Percentiles rank a stretch among this genome's conserved stretches.
Evolutionary conservation across 208 protist genomes (phyloP).

Genomic region (Wallacemonas collosoma): DNA sequence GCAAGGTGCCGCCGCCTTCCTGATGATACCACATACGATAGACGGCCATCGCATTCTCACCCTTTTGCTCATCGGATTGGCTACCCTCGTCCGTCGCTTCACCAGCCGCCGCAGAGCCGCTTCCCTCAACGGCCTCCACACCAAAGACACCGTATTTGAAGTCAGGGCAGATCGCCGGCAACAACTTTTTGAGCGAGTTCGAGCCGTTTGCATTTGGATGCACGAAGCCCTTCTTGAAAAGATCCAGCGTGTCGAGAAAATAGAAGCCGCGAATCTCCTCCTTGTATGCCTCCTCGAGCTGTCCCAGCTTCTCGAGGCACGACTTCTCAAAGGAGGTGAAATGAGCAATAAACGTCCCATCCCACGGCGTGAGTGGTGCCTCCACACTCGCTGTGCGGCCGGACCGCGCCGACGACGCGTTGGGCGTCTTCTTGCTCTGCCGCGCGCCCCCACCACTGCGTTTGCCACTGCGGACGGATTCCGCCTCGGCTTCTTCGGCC

Average conservation of each 20-base stretch:
- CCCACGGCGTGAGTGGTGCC: slow-evolving; percentile 66
- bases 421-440: neutral
- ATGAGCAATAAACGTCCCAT: slow-evolving; percentile 89
- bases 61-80: slow-evolving; percentile 65
- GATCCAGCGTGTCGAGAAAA: slow-evolving; percentile 88
- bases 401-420: slow-evolving; percentile 29
- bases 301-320: slow-evolving; percentile 83
- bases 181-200: slow-evolving; percentile 91
- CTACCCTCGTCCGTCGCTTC: slow-evolving; percentile 4
- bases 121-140: slow-evolving; percentile 14
- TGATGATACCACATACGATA: slow-evolving; percentile 91
- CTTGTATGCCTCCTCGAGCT: slow-evolving; percentile 73
- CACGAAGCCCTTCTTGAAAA: slow-evolving; percentile 77
- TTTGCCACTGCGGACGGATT: slow-evolving; percentile 15
- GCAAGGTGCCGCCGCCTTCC: slow-evolving; percentile 78
- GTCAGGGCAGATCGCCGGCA: slow-evolving; percentile 84
- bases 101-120: slow-evolving; percentile 7
- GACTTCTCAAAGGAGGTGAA: slow-evolving; percentile 90
- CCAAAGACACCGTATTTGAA: slow-evolving; percentile 90
- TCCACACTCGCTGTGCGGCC: slow-evolving; percentile 36
- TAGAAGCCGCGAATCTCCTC: slow-evolving; percentile 82
- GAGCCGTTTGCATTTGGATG: slow-evolving; percentile 86
- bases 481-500: slow-evolving; percentile 25
- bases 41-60: slow-evolving; percentile 89
- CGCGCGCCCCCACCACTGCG: neutral